Conservation (phyloP, 768 basidiomycete genomes). For the Rhizopogon vesiculosus region DNA sequence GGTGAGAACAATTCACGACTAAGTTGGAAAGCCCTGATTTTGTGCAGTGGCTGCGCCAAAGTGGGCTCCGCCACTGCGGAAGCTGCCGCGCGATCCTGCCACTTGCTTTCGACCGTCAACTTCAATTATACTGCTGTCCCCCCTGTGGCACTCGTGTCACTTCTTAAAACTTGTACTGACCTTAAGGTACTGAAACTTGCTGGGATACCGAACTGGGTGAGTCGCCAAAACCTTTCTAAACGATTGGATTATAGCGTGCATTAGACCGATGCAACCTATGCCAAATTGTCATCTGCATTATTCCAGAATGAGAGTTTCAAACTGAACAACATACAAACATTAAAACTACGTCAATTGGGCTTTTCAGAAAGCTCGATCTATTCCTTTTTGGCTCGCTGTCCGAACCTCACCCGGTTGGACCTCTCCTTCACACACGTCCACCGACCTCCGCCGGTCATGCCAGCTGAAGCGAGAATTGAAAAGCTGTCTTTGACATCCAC, state of each 20-base stretch:
- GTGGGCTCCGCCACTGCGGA: conserved; percentile 46
- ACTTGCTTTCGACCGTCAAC: conserved; percentile 43
- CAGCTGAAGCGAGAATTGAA: conserved; percentile 19
- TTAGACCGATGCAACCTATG: conserved; percentile 55
- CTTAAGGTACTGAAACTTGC: conserved; percentile 60
- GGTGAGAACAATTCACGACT: conserved; percentile 32
- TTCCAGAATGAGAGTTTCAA: conserved; percentile 17
- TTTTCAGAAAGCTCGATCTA: conserved; percentile 47
- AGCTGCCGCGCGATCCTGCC: conserved; percentile 38
- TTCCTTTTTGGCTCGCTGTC: conserved; percentile 39
- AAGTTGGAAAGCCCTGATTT: neutral
- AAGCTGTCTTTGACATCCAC: conserved; percentile 67
- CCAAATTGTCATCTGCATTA: conserved; percentile 35
- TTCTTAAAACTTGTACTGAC: conserved; percentile 32
- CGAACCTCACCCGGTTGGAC: conserved; percentile 52
- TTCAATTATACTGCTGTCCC: conserved; percentile 56
- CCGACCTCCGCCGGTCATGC: conserved; percentile 30
- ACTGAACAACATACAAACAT: conserved; percentile 39
- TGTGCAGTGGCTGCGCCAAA: conserved; percentile 53
- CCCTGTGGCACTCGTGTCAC: conserved; percentile 40
- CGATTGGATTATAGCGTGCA: neutral
- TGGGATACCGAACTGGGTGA: conserved; percentile 57
- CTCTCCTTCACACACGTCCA: conserved; percentile 58
- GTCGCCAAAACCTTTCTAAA: conserved; percentile 8
- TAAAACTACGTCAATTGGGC: conserved; percentile 55